These are phyloP conservation scores for Fraxinus anomala DNA, from an alignment of 257 asterid species.

Conservation along the genomic window DNA sequence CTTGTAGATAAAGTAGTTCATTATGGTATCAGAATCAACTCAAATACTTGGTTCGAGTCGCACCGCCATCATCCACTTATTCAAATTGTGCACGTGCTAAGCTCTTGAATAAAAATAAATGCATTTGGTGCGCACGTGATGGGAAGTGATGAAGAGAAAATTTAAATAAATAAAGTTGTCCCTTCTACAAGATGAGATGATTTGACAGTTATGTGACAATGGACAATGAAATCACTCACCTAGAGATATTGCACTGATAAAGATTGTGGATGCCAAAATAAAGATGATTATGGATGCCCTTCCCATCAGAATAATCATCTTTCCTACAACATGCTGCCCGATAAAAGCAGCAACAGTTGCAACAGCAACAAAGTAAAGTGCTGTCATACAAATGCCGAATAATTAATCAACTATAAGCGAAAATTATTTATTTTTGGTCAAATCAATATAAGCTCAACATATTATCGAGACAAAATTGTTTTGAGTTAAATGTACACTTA, in stretches of 20 bases:
- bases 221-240: slow-evolving; percentile 45
- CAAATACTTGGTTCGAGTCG: no score
- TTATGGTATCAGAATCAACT: no score
- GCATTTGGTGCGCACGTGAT: neutral
- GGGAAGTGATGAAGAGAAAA: neutral
- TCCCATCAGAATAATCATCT: slow-evolving; percentile 64
- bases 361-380: slow-evolving; percentile 67
- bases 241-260: slow-evolving; percentile 85
- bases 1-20: no score
- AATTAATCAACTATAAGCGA: neutral
- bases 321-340: slow-evolving; percentile 86
- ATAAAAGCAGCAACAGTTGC: slow-evolving; percentile 79
- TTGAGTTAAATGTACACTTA: slow-evolving; percentile 28
- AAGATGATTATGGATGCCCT: slow-evolving; percentile 92
- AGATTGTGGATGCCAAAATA: slow-evolving; percentile 84
- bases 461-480: neutral
- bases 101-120: neutral
- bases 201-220: neutral
- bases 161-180: no score
- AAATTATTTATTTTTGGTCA: neutral
- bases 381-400: slow-evolving; percentile 44
- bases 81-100: neutral
- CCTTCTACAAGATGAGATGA: neutral
- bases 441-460: neutral
- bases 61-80: no score